These are phyloP conservation scores for Cytospora piceicola DNA, from an alignment of 2,329 filamentous ascomycete species.

Conservation along the genomic window DNA sequence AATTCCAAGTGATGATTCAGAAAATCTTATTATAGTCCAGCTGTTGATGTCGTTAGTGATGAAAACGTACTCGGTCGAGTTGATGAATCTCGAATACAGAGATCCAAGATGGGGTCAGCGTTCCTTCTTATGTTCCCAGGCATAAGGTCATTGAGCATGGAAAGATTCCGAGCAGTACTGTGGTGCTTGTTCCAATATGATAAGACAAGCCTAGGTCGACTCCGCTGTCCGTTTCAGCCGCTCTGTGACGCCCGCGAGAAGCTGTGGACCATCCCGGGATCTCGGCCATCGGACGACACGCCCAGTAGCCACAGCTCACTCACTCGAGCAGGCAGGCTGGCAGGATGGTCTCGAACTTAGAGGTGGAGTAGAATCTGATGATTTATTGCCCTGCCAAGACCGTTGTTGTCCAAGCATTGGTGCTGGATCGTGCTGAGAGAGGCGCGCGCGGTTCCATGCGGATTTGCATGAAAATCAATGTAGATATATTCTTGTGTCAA, in stretches of 20 bases:
- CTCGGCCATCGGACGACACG: constrained; percentile 27
- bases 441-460: no score
- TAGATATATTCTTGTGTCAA: no score
- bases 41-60: constrained; percentile 10
- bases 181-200: background rate
- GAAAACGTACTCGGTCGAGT: constrained; percentile 17
- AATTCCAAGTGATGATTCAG: constrained; percentile 10
- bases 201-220: constrained; percentile 5
- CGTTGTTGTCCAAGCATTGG: background rate
- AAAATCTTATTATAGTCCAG: no score
- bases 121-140: background rate
- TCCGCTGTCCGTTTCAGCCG: constrained; percentile 21
- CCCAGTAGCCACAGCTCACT: background rate
- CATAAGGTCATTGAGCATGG: background rate
- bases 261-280: background rate
- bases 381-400: constrained; percentile 12
- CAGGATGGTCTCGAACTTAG: background rate
- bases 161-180: background rate
- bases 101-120: background rate
- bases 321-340: constrained; percentile 15
- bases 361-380: background rate
- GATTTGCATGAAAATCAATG: background rate
- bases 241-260: constrained; percentile 11
- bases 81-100: background rate
- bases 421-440: no score